Conservation (phyloP, 148 eudicot genomes). For the Agrostemma githago region DNA sequence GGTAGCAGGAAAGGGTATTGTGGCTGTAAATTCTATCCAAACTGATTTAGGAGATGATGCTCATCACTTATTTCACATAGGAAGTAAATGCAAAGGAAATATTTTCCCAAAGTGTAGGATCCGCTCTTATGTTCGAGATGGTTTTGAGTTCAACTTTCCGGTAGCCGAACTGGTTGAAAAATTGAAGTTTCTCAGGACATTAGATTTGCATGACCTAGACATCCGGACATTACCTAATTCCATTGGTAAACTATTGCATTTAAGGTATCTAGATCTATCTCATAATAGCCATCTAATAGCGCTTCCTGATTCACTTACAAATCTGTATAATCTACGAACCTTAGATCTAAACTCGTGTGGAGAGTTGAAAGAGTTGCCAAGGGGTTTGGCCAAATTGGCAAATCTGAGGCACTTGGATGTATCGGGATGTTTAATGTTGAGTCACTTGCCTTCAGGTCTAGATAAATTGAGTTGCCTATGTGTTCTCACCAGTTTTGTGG, state of each 20-base stretch:
- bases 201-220: constrained; percentile 12
- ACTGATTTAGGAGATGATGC: neutral
- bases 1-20: constrained; percentile 9
- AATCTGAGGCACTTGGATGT: constrained; percentile 22
- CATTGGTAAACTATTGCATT: constrained; percentile 27
- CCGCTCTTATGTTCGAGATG: constrained; percentile 7
- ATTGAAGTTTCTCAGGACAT: constrained; percentile 26
- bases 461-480: constrained; percentile 8
- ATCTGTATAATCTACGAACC: constrained; percentile 26
- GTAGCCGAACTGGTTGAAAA: neutral
- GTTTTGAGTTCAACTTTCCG: neutral
- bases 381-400: constrained; percentile 6
- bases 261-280: constrained; percentile 37
- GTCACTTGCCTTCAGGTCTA: constrained; percentile 18
- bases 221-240: constrained; percentile 19
- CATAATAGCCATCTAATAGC: neutral
- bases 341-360: neutral
- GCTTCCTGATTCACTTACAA: constrained; percentile 24
- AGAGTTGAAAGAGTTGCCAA: constrained; percentile 8
- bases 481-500: neutral
- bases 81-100: neutral
- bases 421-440: neutral
- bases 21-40: neutral
- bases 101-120: neutral
- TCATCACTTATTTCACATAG: constrained; percentile 17